These are phyloP conservation scores for Teratosphaeria epicoccoides DNA, from an alignment of 2,329 filamentous ascomycete genomes.

Conservation along the genomic window DNA sequence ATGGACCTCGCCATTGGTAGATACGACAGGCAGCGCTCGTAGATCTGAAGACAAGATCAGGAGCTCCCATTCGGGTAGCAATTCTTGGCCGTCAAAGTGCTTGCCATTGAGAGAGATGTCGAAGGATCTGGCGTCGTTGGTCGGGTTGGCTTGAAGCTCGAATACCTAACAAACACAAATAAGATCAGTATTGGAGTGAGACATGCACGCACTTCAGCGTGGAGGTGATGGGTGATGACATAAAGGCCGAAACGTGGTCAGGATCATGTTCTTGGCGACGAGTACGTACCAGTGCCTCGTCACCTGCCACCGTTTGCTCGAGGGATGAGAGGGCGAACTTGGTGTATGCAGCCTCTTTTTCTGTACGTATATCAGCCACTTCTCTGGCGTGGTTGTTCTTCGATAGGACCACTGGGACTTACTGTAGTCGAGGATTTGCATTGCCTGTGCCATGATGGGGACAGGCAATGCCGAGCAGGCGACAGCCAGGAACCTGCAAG, in stretches of 20 bases:
- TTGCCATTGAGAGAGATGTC: constrained; percentile 35
- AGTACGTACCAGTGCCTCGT: constrained; percentile 29
- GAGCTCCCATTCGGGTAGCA: constrained; percentile 22
- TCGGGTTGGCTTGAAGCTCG: constrained; percentile 30
- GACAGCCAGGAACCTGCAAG: constrained; percentile 11
- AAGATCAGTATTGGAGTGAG: constrained; percentile 26
- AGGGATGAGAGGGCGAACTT: constrained; percentile 30
- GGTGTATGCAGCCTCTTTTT: constrained; percentile 23
- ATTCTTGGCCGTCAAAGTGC: constrained; percentile 28
- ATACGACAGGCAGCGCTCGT: constrained; percentile 25
- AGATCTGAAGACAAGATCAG: neutral
- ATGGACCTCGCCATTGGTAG: constrained; percentile 22
- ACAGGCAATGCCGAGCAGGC: neutral
- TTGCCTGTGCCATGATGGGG: constrained; percentile 3
- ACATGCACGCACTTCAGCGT: constrained; percentile 7
- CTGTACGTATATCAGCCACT: constrained; percentile 4
- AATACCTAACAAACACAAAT: constrained; percentile 26
- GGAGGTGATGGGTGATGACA: neutral
- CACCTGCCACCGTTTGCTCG: constrained; percentile 18
- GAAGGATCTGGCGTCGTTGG: constrained; percentile 26
- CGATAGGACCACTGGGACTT: constrained; percentile 1
- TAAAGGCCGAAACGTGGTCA: neutral
- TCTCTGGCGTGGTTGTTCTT: neutral
- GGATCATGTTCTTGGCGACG: constrained; percentile 18
- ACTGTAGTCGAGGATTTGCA: constrained; percentile 13